Base-by-base conservation (phyloP, 352 stramenopile genomes). In the Phytopythium boreale region DNA sequence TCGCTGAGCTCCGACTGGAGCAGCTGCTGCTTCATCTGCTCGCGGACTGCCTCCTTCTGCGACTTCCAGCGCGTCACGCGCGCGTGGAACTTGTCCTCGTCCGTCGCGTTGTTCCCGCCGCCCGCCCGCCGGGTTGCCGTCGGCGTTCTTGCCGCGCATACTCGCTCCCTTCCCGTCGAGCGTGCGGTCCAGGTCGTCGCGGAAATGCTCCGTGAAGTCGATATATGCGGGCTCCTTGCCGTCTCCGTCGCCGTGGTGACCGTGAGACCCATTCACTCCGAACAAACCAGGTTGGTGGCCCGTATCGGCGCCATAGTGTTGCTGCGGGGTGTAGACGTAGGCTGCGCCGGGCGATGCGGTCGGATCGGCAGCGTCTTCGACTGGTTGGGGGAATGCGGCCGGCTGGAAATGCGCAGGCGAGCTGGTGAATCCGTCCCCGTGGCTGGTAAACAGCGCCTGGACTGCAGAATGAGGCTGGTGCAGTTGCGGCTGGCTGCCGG, bases 11-110 rank as follows among this genome's bases (percentile, higher is more conserved):
- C 84, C 14, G 68, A 77, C 56, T 92, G 82, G 47, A 92, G 67
- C 51, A 90, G 57, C 43, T 93, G 82, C 68, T 93, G 82, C 66
- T 92, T 92, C 71, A 93, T 84, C 20, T 90, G 80, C 61, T 93
- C 82, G 58, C 82, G 84, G 49, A 86, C 66, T 1, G 78, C 82
- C 57, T 93, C 82, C 43, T 92, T 91, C 57, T 92, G 84, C 10
- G 82, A 89, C 52, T 89, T 90, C 82, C 84, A 93, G 4, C 80
- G 80, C 22, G 82, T 89, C 37, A 90, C 80, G 37, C 84, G 82
- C 2, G 80, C 68, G 62, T 92, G 84, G 58, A 93, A 93, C 64
- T 84, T 75, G 41, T 52, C 71, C 31, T 86, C 79, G 26, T 68
- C 73, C 17, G 67, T 69, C 47, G 71, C 79, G 19, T 69, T 67